Evolutionary conservation across 441 rosid genomes (phyloP), one percentile per base, ranked within the genome.

Genomic region (Adansonia madagascariensis): DNA sequence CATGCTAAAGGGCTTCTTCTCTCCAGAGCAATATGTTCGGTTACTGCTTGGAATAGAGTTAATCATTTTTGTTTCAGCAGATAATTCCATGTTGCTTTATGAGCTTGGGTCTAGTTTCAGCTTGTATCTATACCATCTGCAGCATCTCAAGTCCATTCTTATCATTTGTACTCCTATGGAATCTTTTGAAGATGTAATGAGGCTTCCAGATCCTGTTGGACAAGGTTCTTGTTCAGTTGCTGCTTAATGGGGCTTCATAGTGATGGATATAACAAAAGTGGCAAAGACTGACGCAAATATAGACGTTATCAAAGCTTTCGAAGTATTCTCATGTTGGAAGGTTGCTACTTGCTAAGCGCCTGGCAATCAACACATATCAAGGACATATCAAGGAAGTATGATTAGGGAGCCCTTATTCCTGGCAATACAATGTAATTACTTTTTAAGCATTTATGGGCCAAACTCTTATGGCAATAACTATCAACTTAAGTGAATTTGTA

Each of bases 201-300:
- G 63, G 63, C 73, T 11, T 77, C 49, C 11, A 2, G 78, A 9
- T 12, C 62, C 47, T 24, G 75, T 35, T 56, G 64, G 74, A 43
- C 8, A 8, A 31, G 31, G 65, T 44, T 74, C 62, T 70, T 71
- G 18, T 11, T 71, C 31, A 15, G 24, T 14, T 46, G 68, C 43
- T 67, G 35, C 73, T 52, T 69, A 12, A 24, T 52, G 57, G 49
- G 39, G 79, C 62, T 9, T 52, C 18, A 27, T 61, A 61, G 61
- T 35, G 18, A 22, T 35, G 24, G 35, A 24, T 0, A 64, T 64
- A 73, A 50, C 46, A 35, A 8, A 49, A 43, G 59, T 5, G 47
- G 77, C 62, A 63, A n/a, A 71, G 69, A 50, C 31, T 27, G 47
- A 53, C 53, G 31, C 75, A 8, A 35, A 10, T 27, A 17, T 7